phyloP scores from a whole-genome alignment of 1,284 basidiomycete genomes.

The Sutorius eximius region DNA sequence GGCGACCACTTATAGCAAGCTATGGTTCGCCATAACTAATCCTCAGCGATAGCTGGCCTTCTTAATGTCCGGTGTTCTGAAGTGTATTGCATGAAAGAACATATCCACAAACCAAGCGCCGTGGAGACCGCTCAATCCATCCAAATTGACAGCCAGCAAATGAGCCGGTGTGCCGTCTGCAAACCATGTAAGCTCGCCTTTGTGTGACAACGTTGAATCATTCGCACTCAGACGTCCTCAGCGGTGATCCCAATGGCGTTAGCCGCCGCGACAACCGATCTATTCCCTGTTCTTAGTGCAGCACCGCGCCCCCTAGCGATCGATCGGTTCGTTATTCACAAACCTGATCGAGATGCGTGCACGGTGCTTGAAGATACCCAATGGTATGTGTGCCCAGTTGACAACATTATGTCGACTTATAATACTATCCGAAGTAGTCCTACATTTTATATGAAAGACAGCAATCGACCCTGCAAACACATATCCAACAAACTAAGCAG shows the following conservation, averaged over 20 bases:
- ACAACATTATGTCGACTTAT: background rate
- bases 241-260: background rate
- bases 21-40: background rate
- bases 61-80: background rate
- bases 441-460: background rate
- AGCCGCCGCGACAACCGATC: background rate
- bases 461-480: background rate
- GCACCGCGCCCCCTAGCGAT: background rate
- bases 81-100: too few relatives aligned
- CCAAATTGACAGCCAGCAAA: too few relatives aligned
- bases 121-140: background rate
- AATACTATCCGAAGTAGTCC: too few relatives aligned
- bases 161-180: background rate
- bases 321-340: background rate
- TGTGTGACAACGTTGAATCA: background rate
- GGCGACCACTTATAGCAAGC: background rate
- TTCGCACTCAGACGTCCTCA: too few relatives aligned
- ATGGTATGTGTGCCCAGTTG: background rate
- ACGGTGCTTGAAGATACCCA: background rate
- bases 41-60: background rate
- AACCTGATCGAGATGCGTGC: background rate
- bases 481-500: too few relatives aligned
- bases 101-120: background rate
- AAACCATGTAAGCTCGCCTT: background rate
- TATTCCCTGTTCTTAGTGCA: background rate